phyloP scores from a whole-genome alignment of 257 asterid species.

The Petunia secreta region DNA sequence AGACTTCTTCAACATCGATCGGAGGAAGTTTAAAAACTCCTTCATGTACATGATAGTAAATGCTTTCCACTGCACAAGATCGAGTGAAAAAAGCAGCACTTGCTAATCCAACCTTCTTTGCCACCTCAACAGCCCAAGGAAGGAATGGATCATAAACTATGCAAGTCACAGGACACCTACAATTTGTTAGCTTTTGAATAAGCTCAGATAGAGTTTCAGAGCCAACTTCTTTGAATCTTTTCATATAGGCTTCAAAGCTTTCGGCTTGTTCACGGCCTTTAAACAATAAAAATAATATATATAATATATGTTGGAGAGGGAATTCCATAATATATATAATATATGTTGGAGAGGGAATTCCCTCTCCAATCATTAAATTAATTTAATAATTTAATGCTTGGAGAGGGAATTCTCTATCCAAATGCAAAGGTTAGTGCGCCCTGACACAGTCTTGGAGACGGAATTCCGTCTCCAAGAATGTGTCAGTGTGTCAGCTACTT shows the following conservation, averaged over 20 bases:
- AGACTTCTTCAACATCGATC: not conserved
- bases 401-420: too few relatives aligned
- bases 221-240: slow-evolving; percentile 34
- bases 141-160: not conserved
- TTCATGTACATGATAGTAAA: not conserved
- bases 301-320: too few relatives aligned
- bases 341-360: too few relatives aligned
- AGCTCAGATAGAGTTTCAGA: slow-evolving; percentile 36
- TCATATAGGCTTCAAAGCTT: slow-evolving; percentile 28
- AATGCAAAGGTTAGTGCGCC: too few relatives aligned
- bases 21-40: not conserved
- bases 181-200: slow-evolving; percentile 26
- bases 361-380: too few relatives aligned
- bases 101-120: not conserved
- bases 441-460: too few relatives aligned
- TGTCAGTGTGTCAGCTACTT: too few relatives aligned
- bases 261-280: slow-evolving; percentile 30
- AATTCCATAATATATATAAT: too few relatives aligned
- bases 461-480: too few relatives aligned
- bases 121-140: not conserved
- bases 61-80: slow-evolving; percentile 20
- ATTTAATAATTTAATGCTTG: too few relatives aligned
- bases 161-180: slow-evolving; percentile 32
- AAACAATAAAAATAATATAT: too few relatives aligned
- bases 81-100: slow-evolving; percentile 26